phyloP scores from a whole-genome alignment of 495 filamentous ascomycete species.

The Hypoxylon trugodes region DNA sequence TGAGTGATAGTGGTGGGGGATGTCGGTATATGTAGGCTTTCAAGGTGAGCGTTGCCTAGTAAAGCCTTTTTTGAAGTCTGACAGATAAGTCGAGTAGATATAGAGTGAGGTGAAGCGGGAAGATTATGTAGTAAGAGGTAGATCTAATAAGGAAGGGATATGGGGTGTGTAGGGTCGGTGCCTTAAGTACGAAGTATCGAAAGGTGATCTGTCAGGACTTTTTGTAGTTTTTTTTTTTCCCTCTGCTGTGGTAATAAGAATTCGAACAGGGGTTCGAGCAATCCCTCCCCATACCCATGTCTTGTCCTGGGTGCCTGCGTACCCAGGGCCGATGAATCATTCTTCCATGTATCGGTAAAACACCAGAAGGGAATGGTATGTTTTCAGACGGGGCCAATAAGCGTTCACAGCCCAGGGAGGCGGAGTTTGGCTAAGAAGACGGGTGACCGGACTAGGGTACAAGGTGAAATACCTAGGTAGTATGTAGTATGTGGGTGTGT shows the following conservation, averaged over 20 bases:
- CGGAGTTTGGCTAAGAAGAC: conserved; percentile 41
- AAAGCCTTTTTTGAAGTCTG: conserved; percentile 18
- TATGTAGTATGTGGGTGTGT: background rate
- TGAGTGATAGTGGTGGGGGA: conserved; percentile 14
- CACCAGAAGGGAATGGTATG: conserved; percentile 44
- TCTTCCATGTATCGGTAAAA: conserved; percentile 33
- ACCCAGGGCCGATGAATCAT: conserved; percentile 40
- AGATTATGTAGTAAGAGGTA: conserved; percentile 17
- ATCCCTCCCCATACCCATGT: conserved; percentile 32
- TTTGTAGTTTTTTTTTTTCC: conserved; percentile 33
- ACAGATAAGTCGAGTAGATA: background rate
- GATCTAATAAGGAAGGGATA: conserved; percentile 10
- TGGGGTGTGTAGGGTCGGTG: conserved; percentile 30
- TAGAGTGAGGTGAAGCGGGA: background rate
- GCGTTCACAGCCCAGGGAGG: conserved; percentile 40
- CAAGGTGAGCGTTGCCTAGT: conserved; percentile 23
- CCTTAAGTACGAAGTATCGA: conserved; percentile 39
- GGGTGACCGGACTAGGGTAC: conserved; percentile 35
- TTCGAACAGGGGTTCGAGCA: conserved; percentile 23
- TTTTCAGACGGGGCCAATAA: conserved; percentile 37
- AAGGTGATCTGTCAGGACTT: conserved; percentile 39
- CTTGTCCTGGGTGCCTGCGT: conserved; percentile 31
- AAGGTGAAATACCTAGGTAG: conserved; percentile 30
- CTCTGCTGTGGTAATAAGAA: conserved; percentile 35
- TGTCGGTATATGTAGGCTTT: conserved; percentile 32